phyloP scores from a whole-genome alignment of 2,329 filamentous ascomycete species.

The Colletotrichum higginsianum region DNA sequence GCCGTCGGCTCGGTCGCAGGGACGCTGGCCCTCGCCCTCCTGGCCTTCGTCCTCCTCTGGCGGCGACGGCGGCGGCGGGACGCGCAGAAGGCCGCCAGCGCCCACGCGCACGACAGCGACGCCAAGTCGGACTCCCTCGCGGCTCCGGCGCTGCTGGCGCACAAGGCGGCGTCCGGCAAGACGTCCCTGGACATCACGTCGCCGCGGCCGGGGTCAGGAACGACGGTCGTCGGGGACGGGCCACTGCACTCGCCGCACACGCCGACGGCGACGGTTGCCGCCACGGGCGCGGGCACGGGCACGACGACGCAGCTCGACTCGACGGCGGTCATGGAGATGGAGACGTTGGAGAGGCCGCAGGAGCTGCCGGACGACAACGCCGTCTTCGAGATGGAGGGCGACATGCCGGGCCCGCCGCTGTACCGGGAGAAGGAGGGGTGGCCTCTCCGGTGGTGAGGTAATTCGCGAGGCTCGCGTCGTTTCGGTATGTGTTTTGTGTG shows the following conservation, averaged over 20 bases:
- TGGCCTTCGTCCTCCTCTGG: constrained; percentile 30
- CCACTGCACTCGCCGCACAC: constrained; percentile 19
- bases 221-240: constrained; percentile 18
- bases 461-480: background rate
- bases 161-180: constrained; percentile 19
- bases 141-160: constrained; percentile 22
- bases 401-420: constrained; percentile 38
- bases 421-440: constrained; percentile 40
- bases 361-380: constrained; percentile 34
- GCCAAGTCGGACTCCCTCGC: constrained; percentile 1
- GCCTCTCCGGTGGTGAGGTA: constrained; percentile 16
- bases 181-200: constrained; percentile 23
- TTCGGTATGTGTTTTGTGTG: background rate
- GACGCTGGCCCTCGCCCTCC: constrained; percentile 21
- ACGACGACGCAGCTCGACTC: constrained; percentile 35
- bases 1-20: constrained; percentile 34
- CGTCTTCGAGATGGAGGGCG: constrained; percentile 35
- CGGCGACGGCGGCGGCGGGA: constrained; percentile 17
- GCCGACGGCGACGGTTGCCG: no score
- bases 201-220: constrained; percentile 20
- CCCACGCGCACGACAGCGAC: background rate
- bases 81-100: background rate
- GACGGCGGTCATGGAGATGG: constrained; percentile 35
- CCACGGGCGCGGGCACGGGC: no score
- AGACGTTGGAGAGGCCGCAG: constrained; percentile 36